Evolutionary conservation across 192 early-diverging fungal genomes (phyloP).

Genomic region (Dimargaris cristalligena): DNA sequence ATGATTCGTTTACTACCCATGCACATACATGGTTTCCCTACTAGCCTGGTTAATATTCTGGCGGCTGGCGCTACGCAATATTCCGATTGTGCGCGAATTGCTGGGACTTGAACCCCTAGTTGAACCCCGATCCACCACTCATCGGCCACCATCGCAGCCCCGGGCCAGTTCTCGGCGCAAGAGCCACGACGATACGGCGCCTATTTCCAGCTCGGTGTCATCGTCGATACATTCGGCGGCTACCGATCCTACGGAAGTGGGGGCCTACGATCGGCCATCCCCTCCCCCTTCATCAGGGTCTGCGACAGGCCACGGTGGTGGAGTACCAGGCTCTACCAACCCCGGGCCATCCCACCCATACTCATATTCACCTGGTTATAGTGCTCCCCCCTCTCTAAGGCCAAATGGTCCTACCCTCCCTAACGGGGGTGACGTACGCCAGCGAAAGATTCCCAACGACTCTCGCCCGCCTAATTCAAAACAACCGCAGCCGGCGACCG

Average conservation of each 20-base stretch:
- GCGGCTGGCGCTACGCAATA: not conserved
- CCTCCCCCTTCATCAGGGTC: no score
- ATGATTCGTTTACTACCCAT: no score
- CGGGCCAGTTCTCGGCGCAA: not conserved
- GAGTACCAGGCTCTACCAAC: not conserved
- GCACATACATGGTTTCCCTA: no score
- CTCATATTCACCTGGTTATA: not conserved
- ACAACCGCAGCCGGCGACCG: not conserved
- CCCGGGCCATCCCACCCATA: not conserved
- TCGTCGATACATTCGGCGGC: not conserved
- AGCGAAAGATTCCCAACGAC: not conserved
- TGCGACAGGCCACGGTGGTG: no score
- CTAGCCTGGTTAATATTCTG: not conserved
- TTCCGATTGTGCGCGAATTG: not conserved
- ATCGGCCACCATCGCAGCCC: not conserved
- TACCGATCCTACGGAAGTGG: no score
- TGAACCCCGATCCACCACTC: not conserved
- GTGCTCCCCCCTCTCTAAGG: not conserved
- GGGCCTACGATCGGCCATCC: no score
- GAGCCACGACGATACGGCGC: not conserved
- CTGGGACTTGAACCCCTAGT: not conserved
- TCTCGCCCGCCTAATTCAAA: not conserved
- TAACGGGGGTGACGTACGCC: not conserved
- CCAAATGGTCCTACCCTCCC: not conserved
- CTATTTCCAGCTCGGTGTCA: not conserved